These are phyloP conservation scores for Ophiocytium majus DNA, from an alignment of 352 stramenopile species.

Conservation along the genomic window DNA sequence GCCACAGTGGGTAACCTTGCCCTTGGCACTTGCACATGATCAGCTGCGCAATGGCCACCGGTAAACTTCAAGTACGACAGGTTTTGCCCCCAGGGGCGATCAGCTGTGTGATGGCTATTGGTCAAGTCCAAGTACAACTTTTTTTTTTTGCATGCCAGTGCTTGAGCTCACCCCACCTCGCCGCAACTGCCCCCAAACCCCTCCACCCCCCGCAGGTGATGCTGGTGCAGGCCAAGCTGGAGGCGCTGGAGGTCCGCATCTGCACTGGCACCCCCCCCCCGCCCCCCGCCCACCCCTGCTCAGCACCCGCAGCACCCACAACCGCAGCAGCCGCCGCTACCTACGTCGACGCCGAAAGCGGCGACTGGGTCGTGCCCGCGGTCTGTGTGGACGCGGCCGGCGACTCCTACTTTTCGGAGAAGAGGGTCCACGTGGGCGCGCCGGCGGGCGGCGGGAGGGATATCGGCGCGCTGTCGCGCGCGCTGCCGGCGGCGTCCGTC, in stretches of 20 bases:
- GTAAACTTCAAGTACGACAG: no score
- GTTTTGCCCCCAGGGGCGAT: no score
- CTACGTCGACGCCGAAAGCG: neutral
- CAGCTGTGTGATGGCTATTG: no score
- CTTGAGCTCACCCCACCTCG: no score
- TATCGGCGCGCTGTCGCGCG: slow-evolving; percentile 45
- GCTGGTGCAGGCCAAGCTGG: slow-evolving; percentile 12
- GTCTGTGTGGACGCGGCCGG: slow-evolving; percentile 41
- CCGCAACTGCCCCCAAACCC: no score
- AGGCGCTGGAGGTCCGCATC: neutral
- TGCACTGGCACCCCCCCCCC: neutral
- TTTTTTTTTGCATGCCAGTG: no score
- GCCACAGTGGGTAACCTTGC: no score
- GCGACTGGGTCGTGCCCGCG: slow-evolving; percentile 36
- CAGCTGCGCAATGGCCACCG: no score
- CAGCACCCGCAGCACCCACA: neutral
- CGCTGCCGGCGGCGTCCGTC: slow-evolving; percentile 20
- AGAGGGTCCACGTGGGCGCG: slow-evolving; percentile 29
- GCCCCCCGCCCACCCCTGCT: neutral
- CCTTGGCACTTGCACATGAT: no score
- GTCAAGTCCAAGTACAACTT: no score
- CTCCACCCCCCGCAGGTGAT: neutral
- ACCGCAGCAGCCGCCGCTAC: neutral
- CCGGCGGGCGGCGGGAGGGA: neutral
- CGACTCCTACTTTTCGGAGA: slow-evolving; percentile 44